A percentile compares a stretch with the other conserved stretches of the same genome.
Evolutionary conservation across 192 early-diverging fungal species (phyloP).

Genomic region (Backusella westeae): DNA sequence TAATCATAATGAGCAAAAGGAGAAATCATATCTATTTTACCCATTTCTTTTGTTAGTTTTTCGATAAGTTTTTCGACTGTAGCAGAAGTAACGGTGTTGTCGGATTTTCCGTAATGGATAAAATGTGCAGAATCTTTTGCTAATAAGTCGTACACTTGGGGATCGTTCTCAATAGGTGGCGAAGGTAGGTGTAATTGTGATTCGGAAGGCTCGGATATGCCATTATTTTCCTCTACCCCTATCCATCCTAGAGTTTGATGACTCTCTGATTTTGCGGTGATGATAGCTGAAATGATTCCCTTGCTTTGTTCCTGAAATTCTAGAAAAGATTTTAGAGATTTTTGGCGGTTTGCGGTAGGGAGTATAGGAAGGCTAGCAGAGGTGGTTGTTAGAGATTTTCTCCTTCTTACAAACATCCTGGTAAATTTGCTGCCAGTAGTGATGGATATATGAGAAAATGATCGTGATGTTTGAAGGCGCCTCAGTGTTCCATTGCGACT

Average conservation of each 20-base stretch:
- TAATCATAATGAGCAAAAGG: background rate
- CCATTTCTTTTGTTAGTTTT: slow-evolving; percentile 51
- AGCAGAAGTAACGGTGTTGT: slow-evolving; percentile 39
- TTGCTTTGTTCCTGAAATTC: slow-evolving; percentile 10
- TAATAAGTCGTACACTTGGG: slow-evolving; percentile 40
- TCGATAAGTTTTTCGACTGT: slow-evolving; percentile 55
- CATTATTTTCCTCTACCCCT: slow-evolving; percentile 12
- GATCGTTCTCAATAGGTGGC: slow-evolving; percentile 39
- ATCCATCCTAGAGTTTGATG: slow-evolving; percentile 13
- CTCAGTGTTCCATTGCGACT: background rate
- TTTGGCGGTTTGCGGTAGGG: background rate
- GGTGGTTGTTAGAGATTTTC: slow-evolving; percentile 5
- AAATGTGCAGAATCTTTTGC: slow-evolving; percentile 27
- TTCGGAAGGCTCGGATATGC: background rate
- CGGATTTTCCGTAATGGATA: slow-evolving; percentile 38
- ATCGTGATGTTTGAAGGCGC: slow-evolving; percentile 10
- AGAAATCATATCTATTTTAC: slow-evolving; percentile 28
- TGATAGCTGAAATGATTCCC: slow-evolving; percentile 25
- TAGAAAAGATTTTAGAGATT: slow-evolving; percentile 5
- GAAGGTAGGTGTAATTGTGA: slow-evolving; percentile 19
- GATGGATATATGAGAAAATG: background rate
- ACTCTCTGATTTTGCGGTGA: slow-evolving; percentile 3
- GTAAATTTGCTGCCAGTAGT: background rate
- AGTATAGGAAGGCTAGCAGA: slow-evolving; percentile 2
- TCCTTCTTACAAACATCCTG: slow-evolving; percentile 14